phyloP scores from a whole-genome alignment of 2,329 filamentous ascomycete genomes.

The Fusarium nanum region DNA sequence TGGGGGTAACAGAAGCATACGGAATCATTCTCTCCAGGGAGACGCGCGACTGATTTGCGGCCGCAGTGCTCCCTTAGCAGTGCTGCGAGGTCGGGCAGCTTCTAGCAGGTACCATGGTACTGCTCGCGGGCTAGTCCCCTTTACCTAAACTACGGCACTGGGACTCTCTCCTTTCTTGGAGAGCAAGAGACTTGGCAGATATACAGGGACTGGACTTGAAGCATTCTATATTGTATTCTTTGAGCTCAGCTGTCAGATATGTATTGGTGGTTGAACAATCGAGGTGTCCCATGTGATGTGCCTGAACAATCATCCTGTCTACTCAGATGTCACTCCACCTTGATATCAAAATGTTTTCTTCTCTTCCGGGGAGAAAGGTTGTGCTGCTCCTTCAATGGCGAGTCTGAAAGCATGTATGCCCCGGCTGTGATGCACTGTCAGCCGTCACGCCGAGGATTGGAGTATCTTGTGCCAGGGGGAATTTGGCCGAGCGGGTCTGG shows the following conservation, averaged over 20 bases:
- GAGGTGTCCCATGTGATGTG: not conserved
- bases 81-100: not conserved
- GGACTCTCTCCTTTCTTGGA: not conserved
- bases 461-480: not conserved
- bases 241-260: rapidly evolving
- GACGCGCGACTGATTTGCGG: not conserved
- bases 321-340: not conserved
- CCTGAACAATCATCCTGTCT: not conserved
- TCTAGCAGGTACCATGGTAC: not conserved
- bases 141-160: not conserved
- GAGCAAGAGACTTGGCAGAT: not conserved
- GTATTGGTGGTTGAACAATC: not conserved
- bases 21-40: not conserved
- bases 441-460: not conserved
- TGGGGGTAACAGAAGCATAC: not conserved
- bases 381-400: no score
- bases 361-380: not conserved
- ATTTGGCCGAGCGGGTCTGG: not conserved
- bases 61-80: not conserved
- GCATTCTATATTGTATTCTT: rapidly evolving
- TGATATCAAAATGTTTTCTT: rapidly evolving
- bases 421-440: not conserved
- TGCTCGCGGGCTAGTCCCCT: not conserved
- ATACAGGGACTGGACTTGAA: rapidly evolving
- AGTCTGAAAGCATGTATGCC: rapidly evolving